These are phyloP conservation scores for Pisolithus thermaeus DNA, from an alignment of 1,284 basidiomycete genomes.

Conservation along the genomic window DNA sequence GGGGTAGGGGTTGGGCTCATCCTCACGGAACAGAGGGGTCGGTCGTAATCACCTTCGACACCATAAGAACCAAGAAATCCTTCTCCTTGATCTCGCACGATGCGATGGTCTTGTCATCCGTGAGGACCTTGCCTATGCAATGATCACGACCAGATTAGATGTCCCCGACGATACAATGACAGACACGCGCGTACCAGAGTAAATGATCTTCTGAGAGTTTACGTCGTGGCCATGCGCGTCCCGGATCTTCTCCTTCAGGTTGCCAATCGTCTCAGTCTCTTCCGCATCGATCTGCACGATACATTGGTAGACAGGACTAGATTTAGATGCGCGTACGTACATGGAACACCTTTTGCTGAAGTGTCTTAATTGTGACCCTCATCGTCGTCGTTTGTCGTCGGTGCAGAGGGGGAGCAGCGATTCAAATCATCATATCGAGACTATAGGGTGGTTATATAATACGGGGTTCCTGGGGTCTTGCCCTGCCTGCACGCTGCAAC, in stretches of 20 bases:
- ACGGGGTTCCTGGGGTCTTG: slow-evolving; percentile 20
- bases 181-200: slow-evolving; percentile 57
- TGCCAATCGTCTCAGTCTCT: slow-evolving; percentile 66
- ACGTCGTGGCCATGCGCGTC: slow-evolving; percentile 71
- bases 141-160: slow-evolving; percentile 1
- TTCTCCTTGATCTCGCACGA: slow-evolving; percentile 96
- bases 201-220: slow-evolving; percentile 90
- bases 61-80: slow-evolving; percentile 98
- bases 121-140: slow-evolving; percentile 80
- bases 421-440: not conserved
- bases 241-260: slow-evolving; percentile 84
- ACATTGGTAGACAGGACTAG: not conserved
- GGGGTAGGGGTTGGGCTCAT: not conserved
- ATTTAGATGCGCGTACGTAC: slow-evolving; percentile 31
- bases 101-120: slow-evolving; percentile 85
- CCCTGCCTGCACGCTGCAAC: slow-evolving; percentile 9
- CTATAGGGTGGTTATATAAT: slow-evolving; percentile 9
- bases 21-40: not conserved
- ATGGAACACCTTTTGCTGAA: slow-evolving; percentile 84
- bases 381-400: slow-evolving; percentile 41
- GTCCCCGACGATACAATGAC: slow-evolving; percentile 2
- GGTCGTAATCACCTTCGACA: slow-evolving; percentile 70
- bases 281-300: slow-evolving; percentile 73
- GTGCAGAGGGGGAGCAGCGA: slow-evolving; percentile 2
- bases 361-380: slow-evolving; percentile 92